phyloP scores from a whole-genome alignment of 345 rosid genomes.

The Eucalyptus grandis region DNA sequence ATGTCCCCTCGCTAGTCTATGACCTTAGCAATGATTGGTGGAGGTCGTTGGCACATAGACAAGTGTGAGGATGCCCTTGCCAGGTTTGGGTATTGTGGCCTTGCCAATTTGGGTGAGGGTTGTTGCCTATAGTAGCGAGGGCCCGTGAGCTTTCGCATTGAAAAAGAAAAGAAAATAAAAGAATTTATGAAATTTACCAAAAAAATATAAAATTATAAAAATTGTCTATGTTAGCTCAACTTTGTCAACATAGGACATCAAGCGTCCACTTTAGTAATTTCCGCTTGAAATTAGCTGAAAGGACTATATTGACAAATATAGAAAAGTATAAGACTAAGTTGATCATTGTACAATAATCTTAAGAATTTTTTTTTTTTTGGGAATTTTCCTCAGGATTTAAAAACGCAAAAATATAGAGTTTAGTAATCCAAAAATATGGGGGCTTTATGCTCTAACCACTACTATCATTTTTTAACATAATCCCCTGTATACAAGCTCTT shows the following conservation, averaged over 20 bases:
- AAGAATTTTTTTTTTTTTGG: background rate
- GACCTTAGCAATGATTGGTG: background rate
- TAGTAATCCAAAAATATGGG: background rate
- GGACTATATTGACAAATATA: background rate
- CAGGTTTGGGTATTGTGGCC: background rate
- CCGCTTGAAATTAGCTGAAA: background rate
- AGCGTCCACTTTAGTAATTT: accelerated
- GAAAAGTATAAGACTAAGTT: background rate
- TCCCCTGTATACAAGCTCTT: background rate
- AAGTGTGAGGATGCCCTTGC: background rate
- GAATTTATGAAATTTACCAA: background rate
- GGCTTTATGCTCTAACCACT: background rate
- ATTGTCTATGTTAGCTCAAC: background rate
- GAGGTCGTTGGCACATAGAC: background rate
- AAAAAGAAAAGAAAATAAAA: background rate
- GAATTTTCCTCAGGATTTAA: background rate
- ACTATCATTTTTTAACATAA: background rate
- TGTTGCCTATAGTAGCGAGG: no score
- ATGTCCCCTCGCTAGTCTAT: accelerated
- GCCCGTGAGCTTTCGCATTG: no score
- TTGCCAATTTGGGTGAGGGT: no score
- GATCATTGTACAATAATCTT: background rate
- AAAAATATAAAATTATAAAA: background rate
- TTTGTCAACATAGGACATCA: accelerated
- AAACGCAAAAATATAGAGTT: background rate